Conservation (phyloP, 192 early-diverging fungal species). For the Coemansia sp. region DNA sequence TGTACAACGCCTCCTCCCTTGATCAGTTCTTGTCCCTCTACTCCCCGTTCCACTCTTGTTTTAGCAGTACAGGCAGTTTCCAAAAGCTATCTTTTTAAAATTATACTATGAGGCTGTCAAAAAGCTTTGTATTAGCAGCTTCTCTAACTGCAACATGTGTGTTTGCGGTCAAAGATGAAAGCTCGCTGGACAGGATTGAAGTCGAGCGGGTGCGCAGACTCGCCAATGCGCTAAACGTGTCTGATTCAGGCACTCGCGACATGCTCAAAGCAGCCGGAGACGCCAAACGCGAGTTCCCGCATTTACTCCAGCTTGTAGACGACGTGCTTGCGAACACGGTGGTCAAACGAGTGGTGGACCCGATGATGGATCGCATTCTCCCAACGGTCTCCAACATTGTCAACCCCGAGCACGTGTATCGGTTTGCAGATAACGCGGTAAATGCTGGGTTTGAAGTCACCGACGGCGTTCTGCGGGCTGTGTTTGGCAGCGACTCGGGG, state of each 20-base stretch:
- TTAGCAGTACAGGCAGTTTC: neutral
- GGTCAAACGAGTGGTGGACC: constrained; percentile 49
- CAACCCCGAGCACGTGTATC: constrained; percentile 47
- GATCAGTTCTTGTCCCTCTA: neutral
- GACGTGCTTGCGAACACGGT: constrained; percentile 43
- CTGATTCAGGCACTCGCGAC: constrained; percentile 44
- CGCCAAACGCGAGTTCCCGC: constrained; percentile 50
- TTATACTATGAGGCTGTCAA: neutral
- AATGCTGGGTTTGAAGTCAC: constrained; percentile 51
- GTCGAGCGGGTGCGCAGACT: constrained; percentile 44
- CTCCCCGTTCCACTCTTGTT: neutral
- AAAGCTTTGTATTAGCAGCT: neutral
- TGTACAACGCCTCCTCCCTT: constrained; percentile 2
- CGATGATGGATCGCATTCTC: constrained; percentile 48
- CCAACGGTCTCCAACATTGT: constrained; percentile 43
- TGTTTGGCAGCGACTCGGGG: constrained; percentile 52
- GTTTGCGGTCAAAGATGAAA: neutral
- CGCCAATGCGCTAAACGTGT: constrained; percentile 49
- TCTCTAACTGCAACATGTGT: constrained; percentile 1
- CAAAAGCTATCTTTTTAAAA: neutral
- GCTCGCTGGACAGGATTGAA: constrained; percentile 37
- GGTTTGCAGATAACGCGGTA: constrained; percentile 49
- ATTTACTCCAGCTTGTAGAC: constrained; percentile 45
- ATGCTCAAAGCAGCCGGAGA: constrained; percentile 45
- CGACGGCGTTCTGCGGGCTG: constrained; percentile 43